Conservation (phyloP, 2,329 filamentous ascomycete genomes). For the Hymenoscyphus infarciens region DNA sequence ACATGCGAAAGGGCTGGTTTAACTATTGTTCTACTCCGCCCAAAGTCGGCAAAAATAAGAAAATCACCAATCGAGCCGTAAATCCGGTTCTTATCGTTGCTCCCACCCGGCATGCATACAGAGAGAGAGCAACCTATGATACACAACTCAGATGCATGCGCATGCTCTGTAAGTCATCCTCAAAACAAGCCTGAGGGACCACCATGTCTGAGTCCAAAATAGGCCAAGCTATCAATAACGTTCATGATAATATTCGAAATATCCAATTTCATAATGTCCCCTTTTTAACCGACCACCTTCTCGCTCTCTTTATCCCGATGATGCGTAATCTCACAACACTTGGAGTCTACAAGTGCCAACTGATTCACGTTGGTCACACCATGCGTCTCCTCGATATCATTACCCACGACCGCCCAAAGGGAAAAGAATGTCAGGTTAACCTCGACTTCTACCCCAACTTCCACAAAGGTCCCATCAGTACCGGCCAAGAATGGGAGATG, state of each 20-base stretch:
- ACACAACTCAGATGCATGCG: not conserved
- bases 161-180: not conserved
- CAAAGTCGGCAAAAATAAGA: not conserved
- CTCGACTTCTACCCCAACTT: conserved; percentile 32
- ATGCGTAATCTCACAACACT: conserved; percentile 28
- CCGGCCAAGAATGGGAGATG: conserved; percentile 3
- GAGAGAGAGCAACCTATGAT: not conserved
- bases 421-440: conserved; percentile 23
- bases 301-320: conserved; percentile 28
- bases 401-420: conserved; percentile 19
- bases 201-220: not conserved
- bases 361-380: conserved; percentile 29
- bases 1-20: not conserved
- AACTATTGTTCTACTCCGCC: not conserved
- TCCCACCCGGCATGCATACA: not conserved
- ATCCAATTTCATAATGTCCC: conserved; percentile 31
- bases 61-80: not conserved
- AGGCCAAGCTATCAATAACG: conserved; percentile 21
- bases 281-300: conserved; percentile 25
- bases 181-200: not conserved
- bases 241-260: conserved; percentile 22
- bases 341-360: conserved; percentile 30
- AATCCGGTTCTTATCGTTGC: not conserved
- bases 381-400: conserved; percentile 28
- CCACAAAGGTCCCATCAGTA: conserved; percentile 21